These are phyloP conservation scores for Clavaria fumosa DNA, from an alignment of 768 basidiomycete genomes.

Conservation along the genomic window DNA sequence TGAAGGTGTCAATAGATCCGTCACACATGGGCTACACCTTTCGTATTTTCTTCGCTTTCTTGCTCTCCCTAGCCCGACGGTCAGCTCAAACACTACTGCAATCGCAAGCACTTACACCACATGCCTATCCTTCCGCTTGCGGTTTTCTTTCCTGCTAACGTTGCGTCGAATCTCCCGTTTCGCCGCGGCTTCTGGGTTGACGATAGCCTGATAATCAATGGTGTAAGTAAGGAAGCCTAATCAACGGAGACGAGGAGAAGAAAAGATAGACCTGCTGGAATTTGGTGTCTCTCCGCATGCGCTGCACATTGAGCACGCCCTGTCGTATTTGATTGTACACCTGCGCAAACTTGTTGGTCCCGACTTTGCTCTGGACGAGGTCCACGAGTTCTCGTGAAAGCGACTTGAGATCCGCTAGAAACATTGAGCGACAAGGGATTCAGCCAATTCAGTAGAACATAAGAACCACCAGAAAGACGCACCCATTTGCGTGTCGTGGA, in stretches of 20 bases:
- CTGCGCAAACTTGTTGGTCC: constrained; percentile 66
- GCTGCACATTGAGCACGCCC: constrained; percentile 43
- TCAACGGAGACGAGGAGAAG: not conserved
- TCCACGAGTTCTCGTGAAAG: constrained; percentile 75
- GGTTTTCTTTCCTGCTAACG: constrained; percentile 65
- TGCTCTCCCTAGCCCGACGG: constrained; percentile 25
- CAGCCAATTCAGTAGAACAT: not conserved
- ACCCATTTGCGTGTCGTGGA: constrained; percentile 71
- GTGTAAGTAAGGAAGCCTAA: not conserved
- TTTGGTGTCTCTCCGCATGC: constrained; percentile 53
- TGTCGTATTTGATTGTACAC: constrained; percentile 75
- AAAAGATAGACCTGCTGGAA: constrained; percentile 30
- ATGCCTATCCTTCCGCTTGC: constrained; percentile 54
- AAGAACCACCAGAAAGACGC: constrained; percentile 14
- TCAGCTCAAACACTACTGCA: constrained; percentile 5
- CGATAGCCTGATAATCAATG: constrained; percentile 22
- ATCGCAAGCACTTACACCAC: constrained; percentile 37
- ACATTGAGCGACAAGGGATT: no score
- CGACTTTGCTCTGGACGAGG: constrained; percentile 75
- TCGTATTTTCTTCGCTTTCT: constrained; percentile 31
- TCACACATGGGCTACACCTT: constrained; percentile 16
- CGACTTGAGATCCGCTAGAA: constrained; percentile 76
- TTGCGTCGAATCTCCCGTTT: constrained; percentile 61
- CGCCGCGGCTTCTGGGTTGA: constrained; percentile 63
- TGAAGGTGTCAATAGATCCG: not conserved